Evolutionary conservation across 805 yeast species (phyloP), one percentile per base, ranked within the genome.

Genomic region (Candida stauntonica): DNA sequence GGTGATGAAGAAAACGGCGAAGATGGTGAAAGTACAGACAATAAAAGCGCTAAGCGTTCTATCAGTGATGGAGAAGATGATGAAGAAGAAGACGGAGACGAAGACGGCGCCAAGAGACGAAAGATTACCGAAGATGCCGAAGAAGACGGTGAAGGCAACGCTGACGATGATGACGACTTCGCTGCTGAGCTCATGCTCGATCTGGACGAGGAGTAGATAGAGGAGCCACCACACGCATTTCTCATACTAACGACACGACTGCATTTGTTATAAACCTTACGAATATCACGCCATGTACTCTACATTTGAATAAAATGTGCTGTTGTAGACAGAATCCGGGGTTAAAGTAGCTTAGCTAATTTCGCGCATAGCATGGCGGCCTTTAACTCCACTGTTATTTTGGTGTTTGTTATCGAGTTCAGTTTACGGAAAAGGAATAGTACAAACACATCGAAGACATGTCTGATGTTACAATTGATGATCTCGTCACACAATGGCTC

Each of bases 111-210:
- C 21, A 60, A 57, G 39, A 62, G 58, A 36, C 57, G 50, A 20
- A 57, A 50, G 12, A 51, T 54, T 21, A 58, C 51, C 23, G 62
- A 50, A 2, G 52, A 44, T 18, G 59, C 50, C 20, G 62, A 50
- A 3, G 52, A 45, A 3, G 57, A 28, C 8, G 14, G 19, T 18
- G 9, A 48, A 12, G 51, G 39, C 16, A 46, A 41, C 26, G 59
- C 54, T 18, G 58, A 48, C 3, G 57, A 51, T 31, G 58, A 54
- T 31, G 61, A 57, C 31, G 61, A 57, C 8, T 44, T 59, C 16
- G 63, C 60, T 13, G 57, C 58, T 5, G 63, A 59, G 34, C 36
- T 59, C 31, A 55, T 56, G 54, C 41, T 49, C 20, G 62, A 47
- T 6, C 45, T 57, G 14, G 60, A 57, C 21, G 51, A 42, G 7